Evolutionary conservation across 495 filamentous ascomycete species (phyloP).

Genomic region (Trichoderma asperelloides): DNA sequence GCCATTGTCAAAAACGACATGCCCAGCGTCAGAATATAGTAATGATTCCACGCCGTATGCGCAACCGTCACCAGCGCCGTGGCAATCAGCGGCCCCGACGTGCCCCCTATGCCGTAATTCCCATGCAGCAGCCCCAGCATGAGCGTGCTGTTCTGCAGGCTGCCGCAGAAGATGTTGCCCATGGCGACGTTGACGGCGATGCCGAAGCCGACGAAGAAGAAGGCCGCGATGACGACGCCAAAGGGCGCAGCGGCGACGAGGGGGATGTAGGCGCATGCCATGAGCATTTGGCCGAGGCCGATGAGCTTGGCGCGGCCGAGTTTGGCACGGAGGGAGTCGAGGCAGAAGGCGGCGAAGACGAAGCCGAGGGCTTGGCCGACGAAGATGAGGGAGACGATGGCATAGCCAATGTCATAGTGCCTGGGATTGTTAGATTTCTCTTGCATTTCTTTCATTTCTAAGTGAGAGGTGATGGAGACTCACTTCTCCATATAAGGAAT

Average conservation of each 20-base stretch:
- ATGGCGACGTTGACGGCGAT: constrained; percentile 58
- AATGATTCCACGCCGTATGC: constrained; percentile 44
- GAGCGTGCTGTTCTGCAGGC: constrained; percentile 52
- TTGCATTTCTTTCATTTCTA: constrained; percentile 9
- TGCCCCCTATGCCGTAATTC: constrained; percentile 65
- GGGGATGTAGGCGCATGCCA: constrained; percentile 47
- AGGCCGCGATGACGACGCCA: constrained; percentile 52
- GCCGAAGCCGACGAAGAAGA: constrained; percentile 61
- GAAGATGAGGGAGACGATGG: constrained; percentile 70
- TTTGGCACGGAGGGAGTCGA: constrained; percentile 45
- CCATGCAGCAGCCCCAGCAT: constrained; percentile 59
- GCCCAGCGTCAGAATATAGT: constrained; percentile 49
- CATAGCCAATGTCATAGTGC: constrained; percentile 62
- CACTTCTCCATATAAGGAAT: constrained; percentile 61
- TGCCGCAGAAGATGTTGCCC: constrained; percentile 67
- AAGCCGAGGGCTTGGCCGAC: constrained; percentile 71
- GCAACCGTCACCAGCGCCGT: constrained; percentile 49
- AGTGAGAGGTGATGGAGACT: background rate
- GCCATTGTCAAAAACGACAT: constrained; percentile 40
- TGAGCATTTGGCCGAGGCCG: constrained; percentile 44
- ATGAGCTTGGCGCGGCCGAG: constrained; percentile 57
- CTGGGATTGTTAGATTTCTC: constrained; percentile 15
- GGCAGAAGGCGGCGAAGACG: constrained; percentile 58
- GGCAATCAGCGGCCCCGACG: constrained; percentile 59
- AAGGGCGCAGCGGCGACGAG: constrained; percentile 61